Evolutionary conservation across 2,329 filamentous ascomycete species (phyloP).

Genomic region (Colletotrichum zoysiae): DNA sequence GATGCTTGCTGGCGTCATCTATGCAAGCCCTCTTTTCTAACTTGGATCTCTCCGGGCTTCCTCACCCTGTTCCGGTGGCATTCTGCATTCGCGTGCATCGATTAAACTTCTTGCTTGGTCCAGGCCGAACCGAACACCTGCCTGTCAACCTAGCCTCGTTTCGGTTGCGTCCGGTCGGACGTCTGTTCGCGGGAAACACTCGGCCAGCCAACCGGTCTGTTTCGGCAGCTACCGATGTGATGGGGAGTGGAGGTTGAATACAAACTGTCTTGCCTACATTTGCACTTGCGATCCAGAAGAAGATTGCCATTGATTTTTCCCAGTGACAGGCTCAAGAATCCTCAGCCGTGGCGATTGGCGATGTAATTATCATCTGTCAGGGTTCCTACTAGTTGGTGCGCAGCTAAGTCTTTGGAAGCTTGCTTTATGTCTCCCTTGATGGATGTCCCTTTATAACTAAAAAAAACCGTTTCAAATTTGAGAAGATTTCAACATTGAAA

Average conservation of each 20-base stretch:
- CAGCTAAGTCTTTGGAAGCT: not conserved
- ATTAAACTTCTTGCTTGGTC: constrained; percentile 19
- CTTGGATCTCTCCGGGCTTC: constrained; percentile 10
- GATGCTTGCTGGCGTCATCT: constrained; percentile 10
- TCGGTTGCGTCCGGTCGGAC: constrained; percentile 32
- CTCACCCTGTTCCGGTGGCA: constrained; percentile 17
- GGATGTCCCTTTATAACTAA: not conserved
- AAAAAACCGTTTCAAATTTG: not conserved
- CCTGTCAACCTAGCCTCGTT: constrained; percentile 33
- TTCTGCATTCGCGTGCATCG: constrained; percentile 20
- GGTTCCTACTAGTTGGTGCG: no score
- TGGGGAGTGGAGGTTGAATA: not conserved
- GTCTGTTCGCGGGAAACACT: constrained; percentile 32
- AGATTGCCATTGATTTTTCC: no score
- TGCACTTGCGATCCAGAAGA: not conserved
- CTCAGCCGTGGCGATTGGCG: no score
- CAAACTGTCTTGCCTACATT: not conserved
- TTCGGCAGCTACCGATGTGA: not conserved
- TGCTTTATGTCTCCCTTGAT: not conserved
- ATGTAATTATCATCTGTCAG: not conserved
- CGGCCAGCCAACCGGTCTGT: not conserved
- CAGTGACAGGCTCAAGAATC: not conserved
- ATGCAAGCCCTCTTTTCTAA: constrained; percentile 1
- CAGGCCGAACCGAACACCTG: constrained; percentile 29
- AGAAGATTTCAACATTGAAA: not conserved